Evolutionary conservation across 2,329 filamentous ascomycete genomes (phyloP), one percentile per base, ranked within the genome.

Genomic region (Erysiphe pulchra): DNA sequence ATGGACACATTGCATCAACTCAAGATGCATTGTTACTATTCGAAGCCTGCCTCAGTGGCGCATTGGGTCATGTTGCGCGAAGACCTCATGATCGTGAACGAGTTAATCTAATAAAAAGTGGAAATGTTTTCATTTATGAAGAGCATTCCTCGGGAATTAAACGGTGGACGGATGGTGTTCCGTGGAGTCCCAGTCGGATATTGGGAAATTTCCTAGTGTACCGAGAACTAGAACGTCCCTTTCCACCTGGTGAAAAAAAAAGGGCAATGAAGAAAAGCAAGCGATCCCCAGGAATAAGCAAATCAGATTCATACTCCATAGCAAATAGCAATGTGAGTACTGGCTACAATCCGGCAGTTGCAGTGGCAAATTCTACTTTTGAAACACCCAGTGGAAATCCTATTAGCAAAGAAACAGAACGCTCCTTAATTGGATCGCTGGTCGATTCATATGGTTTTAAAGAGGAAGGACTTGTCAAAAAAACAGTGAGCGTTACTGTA

Each of bases 361-460:
- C n/a, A n/a, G 44, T 47, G 10, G 44, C 51, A 18, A 34, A 47
- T 12, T 42, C 48, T 2, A 47, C 41, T 24, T 51, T 52, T 28
- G 54, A 55, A 32, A 45, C 48, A 4, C 42, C 49, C 28, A 50
- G 32, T 11, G 40, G 49, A n/a, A 54, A 42, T 37, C 52, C 52
- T 12, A 45, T 57, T 24, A 55, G 48, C 46, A 57, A 56, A 39
- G 56, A 58, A 33, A 55, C 53, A 6, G 55, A 57, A 47, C 51
- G 56, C 12, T 54, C 53, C 10, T 47, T 86, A 45, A 75, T 90
- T 40, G 86, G 85, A 6, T 92, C 84, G 0, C 66, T 93, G 12
- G 73, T 87, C n/a, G 85, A 92, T 61, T 85, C 80, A 0, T 93
- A 93, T 54, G 74, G 76, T 31, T 93, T 93, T 68, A 90, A 90